phyloP scores from a whole-genome alignment of 2,329 filamentous ascomycete genomes.

The Exophiala lecanii-corni region DNA sequence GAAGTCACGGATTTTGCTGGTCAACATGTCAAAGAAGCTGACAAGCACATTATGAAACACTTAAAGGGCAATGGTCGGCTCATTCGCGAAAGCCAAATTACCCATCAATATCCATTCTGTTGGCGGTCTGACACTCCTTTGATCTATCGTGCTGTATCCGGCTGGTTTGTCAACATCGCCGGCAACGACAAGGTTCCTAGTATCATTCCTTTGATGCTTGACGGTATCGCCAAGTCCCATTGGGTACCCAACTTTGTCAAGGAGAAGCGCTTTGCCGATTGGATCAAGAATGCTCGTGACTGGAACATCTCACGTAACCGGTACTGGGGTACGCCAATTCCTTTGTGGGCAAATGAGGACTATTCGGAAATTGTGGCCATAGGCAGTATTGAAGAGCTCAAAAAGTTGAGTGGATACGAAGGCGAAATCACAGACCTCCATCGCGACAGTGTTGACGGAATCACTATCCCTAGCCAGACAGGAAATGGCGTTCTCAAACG shows the following conservation, averaged over 20 bases:
- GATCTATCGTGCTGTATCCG: constrained; percentile 83
- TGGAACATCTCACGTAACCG: constrained; percentile 88
- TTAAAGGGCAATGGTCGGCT: constrained; percentile 69
- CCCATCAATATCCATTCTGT: constrained; percentile 83
- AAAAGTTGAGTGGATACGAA: constrained; percentile 70
- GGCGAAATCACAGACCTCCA: constrained; percentile 77
- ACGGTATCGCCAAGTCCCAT: constrained; percentile 75
- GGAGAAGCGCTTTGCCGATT: constrained; percentile 78
- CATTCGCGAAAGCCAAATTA: constrained; percentile 72
- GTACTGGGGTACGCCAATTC: constrained; percentile 86
- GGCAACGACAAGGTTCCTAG: constrained; percentile 36
- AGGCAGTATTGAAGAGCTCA: constrained; percentile 74
- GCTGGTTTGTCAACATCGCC: constrained; percentile 84
- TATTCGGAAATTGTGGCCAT: constrained; percentile 75
- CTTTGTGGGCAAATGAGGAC: constrained; percentile 81
- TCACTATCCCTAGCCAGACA: constrained; percentile 79
- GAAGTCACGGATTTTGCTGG: constrained; percentile 72
- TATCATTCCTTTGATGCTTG: constrained; percentile 74
- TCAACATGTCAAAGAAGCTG: constrained; percentile 79
- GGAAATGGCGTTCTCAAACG: constrained; percentile 73
- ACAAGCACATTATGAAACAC: constrained; percentile 82
- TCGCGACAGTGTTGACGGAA: constrained; percentile 79
- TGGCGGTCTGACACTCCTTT: constrained; percentile 82
- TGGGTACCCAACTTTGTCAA: constrained; percentile 85
- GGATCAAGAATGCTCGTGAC: constrained; percentile 79